A percentile compares a stretch with the other conserved stretches of the same genome.
Conservation (phyloP, 2,329 filamentous ascomycete species). For the Diaporthe ilicicola region DNA sequence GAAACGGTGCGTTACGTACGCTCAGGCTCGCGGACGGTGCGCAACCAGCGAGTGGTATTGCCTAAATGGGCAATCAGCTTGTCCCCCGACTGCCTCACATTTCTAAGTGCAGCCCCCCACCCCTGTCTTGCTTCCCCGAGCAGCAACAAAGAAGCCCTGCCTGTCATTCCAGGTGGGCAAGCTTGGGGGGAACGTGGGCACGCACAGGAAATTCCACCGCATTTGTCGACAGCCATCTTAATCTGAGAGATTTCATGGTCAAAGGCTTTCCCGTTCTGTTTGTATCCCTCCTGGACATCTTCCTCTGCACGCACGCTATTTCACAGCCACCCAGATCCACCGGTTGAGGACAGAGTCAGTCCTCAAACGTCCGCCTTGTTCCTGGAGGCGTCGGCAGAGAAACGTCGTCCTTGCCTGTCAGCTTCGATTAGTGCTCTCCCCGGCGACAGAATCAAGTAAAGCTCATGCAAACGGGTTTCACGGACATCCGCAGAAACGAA, state of each 20-base stretch:
- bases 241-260: not conserved
- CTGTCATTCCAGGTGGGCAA: not conserved
- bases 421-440: not conserved
- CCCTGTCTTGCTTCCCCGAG: not conserved
- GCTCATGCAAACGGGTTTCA: conserved; percentile 4
- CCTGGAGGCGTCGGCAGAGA: not conserved
- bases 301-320: not conserved
- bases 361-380: not conserved
- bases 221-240: not conserved
- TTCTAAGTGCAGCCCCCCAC: not conserved
- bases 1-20: conserved; percentile 9
- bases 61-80: conserved; percentile 11
- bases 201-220: not conserved
- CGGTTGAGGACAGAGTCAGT: not conserved
- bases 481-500: conserved; percentile 12
- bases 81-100: not conserved
- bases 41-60: not conserved
- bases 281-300: not conserved
- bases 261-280: no score
- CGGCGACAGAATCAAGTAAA: not conserved
- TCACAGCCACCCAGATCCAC: not conserved
- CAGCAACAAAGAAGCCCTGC: not conserved
- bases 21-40: not conserved
- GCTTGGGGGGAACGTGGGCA: not conserved
- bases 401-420: not conserved